These are phyloP conservation scores for Thelonectria discophora DNA, from an alignment of 2,329 filamentous ascomycete species.

Conservation along the genomic window DNA sequence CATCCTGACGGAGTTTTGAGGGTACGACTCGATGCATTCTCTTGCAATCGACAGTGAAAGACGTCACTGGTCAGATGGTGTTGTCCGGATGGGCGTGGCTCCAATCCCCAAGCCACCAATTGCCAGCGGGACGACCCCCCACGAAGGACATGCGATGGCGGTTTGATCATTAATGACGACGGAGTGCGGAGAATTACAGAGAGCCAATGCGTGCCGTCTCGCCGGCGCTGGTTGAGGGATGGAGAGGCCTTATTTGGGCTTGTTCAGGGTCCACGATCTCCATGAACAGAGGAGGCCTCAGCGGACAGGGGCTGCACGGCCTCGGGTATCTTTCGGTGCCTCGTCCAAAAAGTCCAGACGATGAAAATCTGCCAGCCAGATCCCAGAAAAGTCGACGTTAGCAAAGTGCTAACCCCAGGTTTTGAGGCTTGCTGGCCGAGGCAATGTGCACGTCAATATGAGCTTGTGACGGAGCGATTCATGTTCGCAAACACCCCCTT, in stretches of 20 bases:
- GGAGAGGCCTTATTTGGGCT: conserved; percentile 9
- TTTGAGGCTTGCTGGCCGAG: not conserved
- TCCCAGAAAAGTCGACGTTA: conserved; percentile 14
- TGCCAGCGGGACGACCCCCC: conserved; percentile 16
- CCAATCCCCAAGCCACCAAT: conserved; percentile 14
- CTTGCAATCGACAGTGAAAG: not conserved
- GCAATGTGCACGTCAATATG: not conserved
- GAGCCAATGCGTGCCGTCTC: not conserved
- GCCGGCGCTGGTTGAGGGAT: conserved; percentile 7
- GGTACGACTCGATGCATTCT: not conserved
- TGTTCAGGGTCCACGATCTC: conserved; percentile 16
- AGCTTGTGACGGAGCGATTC: conserved; percentile 13
- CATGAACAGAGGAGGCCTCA: not conserved
- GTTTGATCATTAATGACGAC: not conserved
- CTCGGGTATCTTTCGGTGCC: conserved; percentile 1
- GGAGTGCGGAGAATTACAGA: conserved; percentile 5
- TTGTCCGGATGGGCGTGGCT: not conserved
- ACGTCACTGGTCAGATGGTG: not conserved
- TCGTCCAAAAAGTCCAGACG: not conserved
- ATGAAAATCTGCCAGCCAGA: conserved; percentile 9
- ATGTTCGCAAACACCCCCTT: conserved; percentile 11
- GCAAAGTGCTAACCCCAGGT: not conserved
- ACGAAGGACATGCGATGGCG: conserved; percentile 15
- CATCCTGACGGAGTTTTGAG: conserved; percentile 1
- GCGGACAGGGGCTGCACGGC: conserved; percentile 33